Percentiles rank a stretch among this genome's conserved stretches.
Evolutionary conservation across 2,329 filamentous ascomycete genomes (phyloP).

Genomic region (Blastomyces emzantsi): DNA sequence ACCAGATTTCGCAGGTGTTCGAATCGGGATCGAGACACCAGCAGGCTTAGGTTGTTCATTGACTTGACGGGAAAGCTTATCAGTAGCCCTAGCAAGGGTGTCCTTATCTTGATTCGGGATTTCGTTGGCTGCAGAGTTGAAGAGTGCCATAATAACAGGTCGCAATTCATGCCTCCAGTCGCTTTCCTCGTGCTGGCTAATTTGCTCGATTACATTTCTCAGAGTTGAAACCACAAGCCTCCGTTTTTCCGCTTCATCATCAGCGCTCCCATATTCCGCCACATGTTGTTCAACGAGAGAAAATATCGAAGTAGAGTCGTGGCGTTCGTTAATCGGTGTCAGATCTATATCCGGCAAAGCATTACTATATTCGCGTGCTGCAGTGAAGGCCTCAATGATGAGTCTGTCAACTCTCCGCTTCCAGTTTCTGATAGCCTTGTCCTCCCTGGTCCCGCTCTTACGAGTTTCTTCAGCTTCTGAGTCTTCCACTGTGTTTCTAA

Average conservation of each 20-base stretch:
- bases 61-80: background rate
- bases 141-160: background rate
- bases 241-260: background rate
- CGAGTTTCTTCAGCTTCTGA: conserved; percentile 13
- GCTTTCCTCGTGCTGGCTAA: background rate
- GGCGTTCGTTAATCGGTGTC: conserved; percentile 4
- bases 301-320: conserved; percentile 4
- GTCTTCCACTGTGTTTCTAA: conserved; percentile 31
- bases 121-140: conserved; percentile 1
- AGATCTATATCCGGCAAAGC: background rate
- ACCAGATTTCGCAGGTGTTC: conserved; percentile 1
- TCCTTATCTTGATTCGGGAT: background rate
- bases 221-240: conserved; percentile 1
- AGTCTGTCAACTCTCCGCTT: conserved; percentile 2
- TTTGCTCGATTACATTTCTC: conserved; percentile 3
- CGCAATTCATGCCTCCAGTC: conserved; percentile 4
- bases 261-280: background rate
- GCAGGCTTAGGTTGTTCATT: background rate
- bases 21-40: conserved; percentile 1
- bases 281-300: conserved; percentile 1
- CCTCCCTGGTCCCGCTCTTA: background rate
- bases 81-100: background rate
- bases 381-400: conserved; percentile 1
- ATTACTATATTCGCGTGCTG: background rate
- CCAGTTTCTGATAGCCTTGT: background rate